phyloP scores from a whole-genome alignment of 805 yeast genomes.

The Lipomyces oligophaga region DNA sequence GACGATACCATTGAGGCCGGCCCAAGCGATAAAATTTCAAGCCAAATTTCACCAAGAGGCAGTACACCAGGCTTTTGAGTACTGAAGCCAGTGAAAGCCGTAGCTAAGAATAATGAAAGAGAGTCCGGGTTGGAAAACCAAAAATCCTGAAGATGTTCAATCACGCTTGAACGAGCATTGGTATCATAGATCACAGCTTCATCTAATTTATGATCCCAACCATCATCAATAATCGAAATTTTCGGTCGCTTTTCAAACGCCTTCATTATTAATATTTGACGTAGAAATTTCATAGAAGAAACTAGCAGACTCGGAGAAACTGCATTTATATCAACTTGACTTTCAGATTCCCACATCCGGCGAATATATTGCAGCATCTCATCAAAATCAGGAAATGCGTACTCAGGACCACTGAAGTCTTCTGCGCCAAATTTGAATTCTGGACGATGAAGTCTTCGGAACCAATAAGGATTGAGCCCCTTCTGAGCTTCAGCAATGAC shows the following conservation, averaged over 20 bases:
- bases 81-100: conserved; percentile 9
- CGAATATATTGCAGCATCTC: conserved; percentile 32
- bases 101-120: conserved; percentile 1
- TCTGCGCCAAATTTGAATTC: conserved; percentile 12
- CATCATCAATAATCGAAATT: conserved; percentile 62
- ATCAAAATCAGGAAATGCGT: conserved; percentile 55
- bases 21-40: conserved; percentile 34
- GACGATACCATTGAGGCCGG: conserved; percentile 26
- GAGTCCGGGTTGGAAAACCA: conserved; percentile 1
- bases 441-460: conserved; percentile 47
- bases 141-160: background rate
- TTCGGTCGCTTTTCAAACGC: conserved; percentile 52
- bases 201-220: conserved; percentile 67
- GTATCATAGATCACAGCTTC: conserved; percentile 64
- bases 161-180: conserved; percentile 40
- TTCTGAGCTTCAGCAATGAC: conserved; percentile 72
- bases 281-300: conserved; percentile 50
- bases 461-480: conserved; percentile 85
- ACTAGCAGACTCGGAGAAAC: conserved; percentile 20
- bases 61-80: conserved; percentile 13
- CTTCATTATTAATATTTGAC: conserved; percentile 62
- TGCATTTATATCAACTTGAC: background rate
- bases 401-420: conserved; percentile 40
- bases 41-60: conserved; percentile 30
- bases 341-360: background rate